phyloP scores from a whole-genome alignment of 1,139 yeast genomes.

The Entelexis sorbosivorans region DNA sequence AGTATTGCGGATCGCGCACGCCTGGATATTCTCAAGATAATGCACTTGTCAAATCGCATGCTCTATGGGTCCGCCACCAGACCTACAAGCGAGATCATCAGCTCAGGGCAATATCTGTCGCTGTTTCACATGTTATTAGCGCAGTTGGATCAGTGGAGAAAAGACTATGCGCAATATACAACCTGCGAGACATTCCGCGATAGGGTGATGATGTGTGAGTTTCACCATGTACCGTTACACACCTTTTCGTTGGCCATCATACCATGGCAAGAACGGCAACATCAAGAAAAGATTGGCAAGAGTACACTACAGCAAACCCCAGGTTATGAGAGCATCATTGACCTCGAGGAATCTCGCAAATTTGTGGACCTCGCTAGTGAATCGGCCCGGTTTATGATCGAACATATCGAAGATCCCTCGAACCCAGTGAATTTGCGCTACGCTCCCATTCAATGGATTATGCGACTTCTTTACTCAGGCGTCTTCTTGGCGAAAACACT shows the following conservation, averaged over 20 bases:
- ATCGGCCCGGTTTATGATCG: conserved; percentile 72
- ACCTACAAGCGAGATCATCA: conserved; percentile 30
- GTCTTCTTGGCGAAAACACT: conserved; percentile 67
- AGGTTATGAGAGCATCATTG: background rate
- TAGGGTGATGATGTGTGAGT: conserved; percentile 67
- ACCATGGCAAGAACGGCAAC: conserved; percentile 3
- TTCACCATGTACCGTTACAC: conserved; percentile 70
- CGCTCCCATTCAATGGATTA: conserved; percentile 81
- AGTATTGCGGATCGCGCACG: conserved; percentile 40
- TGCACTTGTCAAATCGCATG: conserved; percentile 75
- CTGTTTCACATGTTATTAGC: conserved; percentile 65
- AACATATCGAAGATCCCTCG: conserved; percentile 55
- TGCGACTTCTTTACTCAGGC: conserved; percentile 77
- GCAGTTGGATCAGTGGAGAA: conserved; percentile 65
- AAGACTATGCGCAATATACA: conserved; percentile 48
- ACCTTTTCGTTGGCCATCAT: conserved; percentile 66
- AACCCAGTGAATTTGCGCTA: conserved; percentile 50
- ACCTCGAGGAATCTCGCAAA: conserved; percentile 23
- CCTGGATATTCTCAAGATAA: conserved; percentile 64
- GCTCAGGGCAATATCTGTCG: conserved; percentile 53
- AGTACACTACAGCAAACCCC: background rate
- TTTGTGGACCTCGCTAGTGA: conserved; percentile 72
- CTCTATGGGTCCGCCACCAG: conserved; percentile 43
- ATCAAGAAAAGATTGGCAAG: background rate
- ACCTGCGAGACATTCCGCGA: conserved; percentile 28